Base-by-base conservation (phyloP, 306 rosid species). In the Glycine soja region DNA sequence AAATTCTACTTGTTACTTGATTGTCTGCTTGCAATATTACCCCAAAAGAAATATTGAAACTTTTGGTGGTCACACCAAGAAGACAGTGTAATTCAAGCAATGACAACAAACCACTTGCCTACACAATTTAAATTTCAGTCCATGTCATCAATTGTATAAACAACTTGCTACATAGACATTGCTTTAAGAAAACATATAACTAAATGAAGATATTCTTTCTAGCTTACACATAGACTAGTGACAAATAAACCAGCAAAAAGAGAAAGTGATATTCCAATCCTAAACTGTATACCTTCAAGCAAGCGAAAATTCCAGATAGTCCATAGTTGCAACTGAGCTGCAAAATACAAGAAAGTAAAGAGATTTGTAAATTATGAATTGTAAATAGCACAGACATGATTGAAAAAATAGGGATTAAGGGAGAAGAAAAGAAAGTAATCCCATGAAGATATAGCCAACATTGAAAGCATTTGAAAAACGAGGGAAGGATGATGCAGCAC, bases 301-400 rank as follows among this genome's bases (percentile, higher is more conserved):
- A 95, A 36, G 99, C 92, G 57, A 92, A 95, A 82, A 92, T 91
- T 82, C 99, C 99, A 2, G 99, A 88, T 76, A 95, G 91, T 73
- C 97, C 99, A 80, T 92, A 91, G 87, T 82, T 86, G 89, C 97
- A 90, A 81, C 92, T 86, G 58, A 95, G 90, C 99, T 95, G 92
- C 70, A 85, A 45, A 65, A 85, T 85, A 46, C 72, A 74, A 45
- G 47, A 72, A 78, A 47, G 65, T 34, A 64, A 15, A 19, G 72
- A 56, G 47, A 85, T 75, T 56, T 73, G 54, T 50, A 54, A 70
- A 69, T 74, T 57, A 63, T 32, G 43, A 83, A 42, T 45, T 48
- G n/a, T 69, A 65, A 32, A 79, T 18, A 83, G 69, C 16, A 47
- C 46, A 16, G 36, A 71, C 72, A 56, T 63, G 48, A 36, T 32